Conservation (phyloP, 2,329 filamentous ascomycete species). For the Leptographium flavum region DNA sequence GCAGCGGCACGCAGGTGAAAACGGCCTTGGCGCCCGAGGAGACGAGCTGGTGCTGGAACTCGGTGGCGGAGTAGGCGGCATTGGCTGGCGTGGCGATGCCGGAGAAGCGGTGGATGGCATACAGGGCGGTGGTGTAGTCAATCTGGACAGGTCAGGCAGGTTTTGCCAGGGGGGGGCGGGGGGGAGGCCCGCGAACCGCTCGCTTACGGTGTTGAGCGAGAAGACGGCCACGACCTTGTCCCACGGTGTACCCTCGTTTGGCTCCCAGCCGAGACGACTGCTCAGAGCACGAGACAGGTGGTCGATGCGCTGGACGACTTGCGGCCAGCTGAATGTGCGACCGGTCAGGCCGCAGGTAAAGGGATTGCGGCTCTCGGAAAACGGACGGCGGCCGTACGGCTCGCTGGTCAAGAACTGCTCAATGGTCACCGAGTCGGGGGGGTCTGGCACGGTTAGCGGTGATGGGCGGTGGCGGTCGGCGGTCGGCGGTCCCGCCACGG, state of each 20-base stretch:
- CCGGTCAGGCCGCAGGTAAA: conserved; percentile 15
- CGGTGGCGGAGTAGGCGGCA: conserved; percentile 50
- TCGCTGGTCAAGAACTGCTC: conserved; percentile 67
- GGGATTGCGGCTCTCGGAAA: conserved; percentile 35
- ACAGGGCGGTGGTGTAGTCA: conserved; percentile 43
- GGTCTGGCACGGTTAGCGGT: conserved; percentile 22
- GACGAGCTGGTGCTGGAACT: conserved; percentile 53
- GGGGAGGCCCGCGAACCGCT: neutral
- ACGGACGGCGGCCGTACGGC: conserved; percentile 48
- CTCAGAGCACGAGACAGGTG: conserved; percentile 33
- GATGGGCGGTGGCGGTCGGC: too few species aligned
- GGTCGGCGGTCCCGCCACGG: too few species aligned
- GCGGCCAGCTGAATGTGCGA: conserved; percentile 8
- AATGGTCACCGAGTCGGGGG: conserved; percentile 62
- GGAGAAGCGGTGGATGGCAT: conserved; percentile 40
- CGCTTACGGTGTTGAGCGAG: conserved; percentile 48
- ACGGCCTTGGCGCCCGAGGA: conserved; percentile 50
- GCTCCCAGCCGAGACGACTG: conserved; percentile 55
- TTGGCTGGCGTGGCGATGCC: conserved; percentile 55
- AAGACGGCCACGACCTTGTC: conserved; percentile 64
- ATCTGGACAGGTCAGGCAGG: conserved; percentile 23
- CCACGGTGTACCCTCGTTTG: conserved; percentile 57
- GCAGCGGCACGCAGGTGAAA: conserved; percentile 53
- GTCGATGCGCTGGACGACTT: conserved; percentile 9
- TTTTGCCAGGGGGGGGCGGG: neutral